Evolutionary conservation across 192 early-diverging fungal genomes (phyloP).

Genomic region (Fimicolochytrium jonesii): DNA sequence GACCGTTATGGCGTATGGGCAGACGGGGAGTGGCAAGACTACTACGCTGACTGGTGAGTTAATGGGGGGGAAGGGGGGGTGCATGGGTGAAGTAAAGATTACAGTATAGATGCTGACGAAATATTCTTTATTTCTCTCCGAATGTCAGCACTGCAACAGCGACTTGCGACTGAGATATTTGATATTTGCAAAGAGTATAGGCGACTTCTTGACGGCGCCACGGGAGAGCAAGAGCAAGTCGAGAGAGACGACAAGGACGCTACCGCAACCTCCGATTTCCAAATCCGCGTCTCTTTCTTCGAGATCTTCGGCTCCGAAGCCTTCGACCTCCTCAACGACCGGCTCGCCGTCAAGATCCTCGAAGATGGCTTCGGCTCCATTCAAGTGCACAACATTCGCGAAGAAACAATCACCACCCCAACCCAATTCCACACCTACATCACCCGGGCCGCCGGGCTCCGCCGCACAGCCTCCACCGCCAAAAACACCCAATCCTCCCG

Average conservation of each 20-base stretch:
- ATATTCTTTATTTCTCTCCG: no score
- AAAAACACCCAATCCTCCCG: constrained; percentile 40
- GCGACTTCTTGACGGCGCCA: background rate
- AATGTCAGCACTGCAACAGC: constrained; percentile 34
- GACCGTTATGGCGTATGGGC: constrained; percentile 47
- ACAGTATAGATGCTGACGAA: no score
- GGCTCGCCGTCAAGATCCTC: constrained; percentile 29
- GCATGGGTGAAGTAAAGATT: no score
- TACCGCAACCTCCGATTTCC: constrained; percentile 22
- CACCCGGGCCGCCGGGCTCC: constrained; percentile 11
- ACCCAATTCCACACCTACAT: constrained; percentile 22
- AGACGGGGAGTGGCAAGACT: constrained; percentile 55
- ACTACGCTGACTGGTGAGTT: constrained; percentile 40
- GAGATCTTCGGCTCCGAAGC: constrained; percentile 43
- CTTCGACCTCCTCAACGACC: constrained; percentile 33
- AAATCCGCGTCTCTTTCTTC: constrained; percentile 35
- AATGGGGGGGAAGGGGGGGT: background rate
- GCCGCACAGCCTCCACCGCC: constrained; percentile 31
- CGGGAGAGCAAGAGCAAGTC: background rate
- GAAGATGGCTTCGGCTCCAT: constrained; percentile 41
- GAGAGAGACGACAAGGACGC: background rate
- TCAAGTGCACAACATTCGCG: constrained; percentile 18
- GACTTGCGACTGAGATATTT: constrained; percentile 37
- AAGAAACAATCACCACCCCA: constrained; percentile 14
- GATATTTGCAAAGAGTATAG: constrained; percentile 24